These are phyloP conservation scores for Avena insularis DNA, from an alignment of 176 grass and related monocot genomes.

Conservation along the genomic window DNA sequence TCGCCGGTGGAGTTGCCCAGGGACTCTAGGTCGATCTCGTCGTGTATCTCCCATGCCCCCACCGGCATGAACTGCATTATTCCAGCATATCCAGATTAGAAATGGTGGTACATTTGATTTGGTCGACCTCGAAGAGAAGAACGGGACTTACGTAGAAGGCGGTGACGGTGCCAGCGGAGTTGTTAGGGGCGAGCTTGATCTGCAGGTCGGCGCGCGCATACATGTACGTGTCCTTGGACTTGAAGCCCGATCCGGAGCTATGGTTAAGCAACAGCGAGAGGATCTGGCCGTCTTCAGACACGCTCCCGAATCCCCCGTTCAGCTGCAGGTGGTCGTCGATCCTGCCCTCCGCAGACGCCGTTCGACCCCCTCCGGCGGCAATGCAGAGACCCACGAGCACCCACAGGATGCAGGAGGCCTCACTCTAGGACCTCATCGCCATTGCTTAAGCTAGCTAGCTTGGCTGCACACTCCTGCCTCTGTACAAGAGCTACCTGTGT, in stretches of 20 bases:
- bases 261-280: constrained; percentile 45
- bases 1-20: constrained; percentile 26
- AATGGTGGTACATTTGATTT: no score
- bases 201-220: constrained; percentile 60
- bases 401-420: no score
- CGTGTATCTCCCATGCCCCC: constrained; percentile 46
- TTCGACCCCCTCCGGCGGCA: no score
- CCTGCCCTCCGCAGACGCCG: not conserved
- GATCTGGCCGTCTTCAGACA: constrained; percentile 39
- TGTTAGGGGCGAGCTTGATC: constrained; percentile 64
- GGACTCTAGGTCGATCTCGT: constrained; percentile 69
- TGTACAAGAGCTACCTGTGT: no score
- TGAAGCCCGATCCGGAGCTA: constrained; percentile 56
- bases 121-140: no score
- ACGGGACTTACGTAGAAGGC: constrained; percentile 56
- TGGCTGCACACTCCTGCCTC: no score
- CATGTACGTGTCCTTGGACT: constrained; percentile 59
- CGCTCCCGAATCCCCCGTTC: constrained; percentile 42
- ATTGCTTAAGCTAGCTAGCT: no score
- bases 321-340: constrained; percentile 41
- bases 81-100: no score
- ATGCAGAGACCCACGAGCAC: constrained; percentile 33
- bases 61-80: constrained; percentile 53
- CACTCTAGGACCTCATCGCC: no score
- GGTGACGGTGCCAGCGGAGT: constrained; percentile 45